Conservation (phyloP, 345 rosid genomes). For the Arabidopsis thaliana region TAIR10.1 NC_003074.8:281001-281500, state of each 20-base stretch:
- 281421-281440: conserved; percentile 93
- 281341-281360: conserved; percentile 93
- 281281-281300: conserved; percentile 79
- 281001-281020: conserved; percentile 61
- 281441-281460: conserved; percentile 76
- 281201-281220: conserved; percentile 92
- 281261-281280: conserved; percentile 95
- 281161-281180: conserved; percentile 66
- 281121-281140: conserved; percentile 4
- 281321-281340: conserved; percentile 79
- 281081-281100: background rate
- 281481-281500: conserved; percentile 88
- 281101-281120: conserved; percentile 20
- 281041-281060: conserved; percentile 17
- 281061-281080: background rate
- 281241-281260: conserved; percentile 98
- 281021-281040: conserved; percentile 7
- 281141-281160: conserved; percentile 3
- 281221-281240: conserved; percentile 92
- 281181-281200: conserved; percentile 77
- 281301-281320: conserved; percentile 80
- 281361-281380: conserved; percentile 86
- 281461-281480: conserved; percentile 96
- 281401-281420: conserved; percentile 78
- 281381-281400: conserved; percentile 92